phyloP scores from a whole-genome alignment of 2,329 filamentous ascomycete genomes.

The Diaporthe capsici region DNA sequence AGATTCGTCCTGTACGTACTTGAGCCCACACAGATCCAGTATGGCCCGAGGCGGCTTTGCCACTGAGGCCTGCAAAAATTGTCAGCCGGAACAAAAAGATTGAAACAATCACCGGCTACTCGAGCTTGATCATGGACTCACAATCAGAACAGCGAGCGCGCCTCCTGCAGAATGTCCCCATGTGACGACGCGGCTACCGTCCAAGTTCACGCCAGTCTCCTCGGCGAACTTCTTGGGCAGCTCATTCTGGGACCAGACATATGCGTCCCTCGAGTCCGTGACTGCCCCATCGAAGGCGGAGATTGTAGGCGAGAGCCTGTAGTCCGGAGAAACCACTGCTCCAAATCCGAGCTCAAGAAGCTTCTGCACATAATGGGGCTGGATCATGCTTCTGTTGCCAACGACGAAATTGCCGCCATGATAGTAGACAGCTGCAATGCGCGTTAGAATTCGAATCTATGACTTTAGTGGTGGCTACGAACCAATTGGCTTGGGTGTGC shows the following conservation, averaged over 20 bases:
- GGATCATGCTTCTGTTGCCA: conserved; percentile 4
- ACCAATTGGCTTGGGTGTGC: conserved; percentile 4
- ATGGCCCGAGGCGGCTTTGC: background rate
- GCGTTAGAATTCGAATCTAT: background rate
- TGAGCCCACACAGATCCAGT: conserved; percentile 4
- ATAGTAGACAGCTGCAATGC: background rate
- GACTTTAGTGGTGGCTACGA: background rate
- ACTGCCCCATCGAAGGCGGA: background rate
- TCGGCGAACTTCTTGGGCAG: background rate
- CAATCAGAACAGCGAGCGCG: background rate
- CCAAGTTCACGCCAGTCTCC: background rate
- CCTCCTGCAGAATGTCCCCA: conserved; percentile 13
- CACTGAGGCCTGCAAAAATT: background rate
- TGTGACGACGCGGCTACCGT: background rate
- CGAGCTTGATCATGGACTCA: background rate
- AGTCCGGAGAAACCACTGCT: conserved; percentile 1
- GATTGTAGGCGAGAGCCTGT: background rate
- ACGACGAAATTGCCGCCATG: conserved; percentile 5
- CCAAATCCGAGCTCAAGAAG: background rate
- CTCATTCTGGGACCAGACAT: background rate
- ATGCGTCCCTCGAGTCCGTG: background rate
- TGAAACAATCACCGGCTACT: background rate
- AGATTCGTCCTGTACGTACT: background rate
- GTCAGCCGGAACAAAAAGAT: background rate
- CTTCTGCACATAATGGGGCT: conserved; percentile 6